Evolutionary conservation across 106 monocot species (phyloP), one percentile per base, ranked within the genome.

Genomic region (Phalaenopsis aphrodite): DNA sequence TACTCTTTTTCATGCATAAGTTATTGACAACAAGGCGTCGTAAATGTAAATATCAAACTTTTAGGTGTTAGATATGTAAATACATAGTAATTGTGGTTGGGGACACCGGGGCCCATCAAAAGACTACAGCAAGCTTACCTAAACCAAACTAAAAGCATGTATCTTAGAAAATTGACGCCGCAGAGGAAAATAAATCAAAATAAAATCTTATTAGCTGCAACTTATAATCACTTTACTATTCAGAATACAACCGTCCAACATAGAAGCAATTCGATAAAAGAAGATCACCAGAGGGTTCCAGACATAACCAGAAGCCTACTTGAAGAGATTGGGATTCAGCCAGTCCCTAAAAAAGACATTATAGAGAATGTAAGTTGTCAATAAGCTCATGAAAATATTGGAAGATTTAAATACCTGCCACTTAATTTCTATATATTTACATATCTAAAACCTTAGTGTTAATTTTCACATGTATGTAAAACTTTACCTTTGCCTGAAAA

Each of bases 241-340:
- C 61, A 61, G n/a, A 61, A 61, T 19, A 6, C 18, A 61, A 61
- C 61, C 61, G 18, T 61, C 61, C 61, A 69, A 39, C 14, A 69
- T 69, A 39, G 38, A 39, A 69, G 69, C 38, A 69, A 4, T 8
- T 30, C 23, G 61, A 23, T 21, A 61, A 10, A 61, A 61, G 5
- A 5, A 5, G 39, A 39, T 69, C 69, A 3, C 69, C 38, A 3
- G 21, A 61, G 36, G 15, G 10, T 21, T 69, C 39, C 36, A 2
- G 38, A 39, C 39, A 39, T 9, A 36, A 69, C 21, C 8, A 65
- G 5, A 69, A 55, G 47, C 77, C 81, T 86, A 90, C 68, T 88
- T 85, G 83, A 90, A 84, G 38, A 87, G 79, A 80, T 84, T 69
- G 21, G 90, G 73, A 48, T 90, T 90, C 84, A 90, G 82, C 90